Evolutionary conservation across 148 eudicot species (phyloP).

Genomic region (Nyssa sinensis): DNA sequence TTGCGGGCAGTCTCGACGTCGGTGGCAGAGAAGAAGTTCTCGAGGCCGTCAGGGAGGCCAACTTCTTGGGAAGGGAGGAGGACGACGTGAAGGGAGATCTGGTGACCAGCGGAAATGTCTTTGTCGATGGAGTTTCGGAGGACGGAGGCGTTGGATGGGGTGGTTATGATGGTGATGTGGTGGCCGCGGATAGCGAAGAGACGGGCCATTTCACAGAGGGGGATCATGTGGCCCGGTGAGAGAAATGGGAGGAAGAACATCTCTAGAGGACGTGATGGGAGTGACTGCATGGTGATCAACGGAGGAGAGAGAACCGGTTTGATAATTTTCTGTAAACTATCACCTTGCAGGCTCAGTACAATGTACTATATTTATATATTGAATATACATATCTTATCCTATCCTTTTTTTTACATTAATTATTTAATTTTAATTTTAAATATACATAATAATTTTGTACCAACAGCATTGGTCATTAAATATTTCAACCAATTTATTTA

Average conservation of each 20-base stretch:
- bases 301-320: too few species aligned
- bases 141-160: slow-evolving; percentile 11
- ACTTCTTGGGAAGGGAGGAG: slow-evolving; percentile 5
- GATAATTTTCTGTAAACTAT: too few species aligned
- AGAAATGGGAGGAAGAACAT: slow-evolving; percentile 12
- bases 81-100: not conserved
- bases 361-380: too few species aligned
- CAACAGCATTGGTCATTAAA: too few species aligned
- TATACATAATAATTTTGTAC: too few species aligned
- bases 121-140: not conserved
- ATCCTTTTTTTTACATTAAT: too few species aligned
- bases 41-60: slow-evolving; percentile 13
- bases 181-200: slow-evolving; percentile 1
- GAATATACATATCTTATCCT: too few species aligned
- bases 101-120: not conserved
- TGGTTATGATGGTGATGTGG: slow-evolving; percentile 16
- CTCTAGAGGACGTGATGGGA: not conserved
- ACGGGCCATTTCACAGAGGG: slow-evolving; percentile 1
- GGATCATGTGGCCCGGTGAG: slow-evolving; percentile 14
- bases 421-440: too few species aligned
- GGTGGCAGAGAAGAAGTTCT: slow-evolving; percentile 1
- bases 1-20: not conserved
- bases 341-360: too few species aligned
- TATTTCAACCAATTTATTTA: too few species aligned
- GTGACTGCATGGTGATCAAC: not conserved